phyloP scores from a whole-genome alignment of 352 stramenopile genomes.

The Phytopythium montanum region DNA sequence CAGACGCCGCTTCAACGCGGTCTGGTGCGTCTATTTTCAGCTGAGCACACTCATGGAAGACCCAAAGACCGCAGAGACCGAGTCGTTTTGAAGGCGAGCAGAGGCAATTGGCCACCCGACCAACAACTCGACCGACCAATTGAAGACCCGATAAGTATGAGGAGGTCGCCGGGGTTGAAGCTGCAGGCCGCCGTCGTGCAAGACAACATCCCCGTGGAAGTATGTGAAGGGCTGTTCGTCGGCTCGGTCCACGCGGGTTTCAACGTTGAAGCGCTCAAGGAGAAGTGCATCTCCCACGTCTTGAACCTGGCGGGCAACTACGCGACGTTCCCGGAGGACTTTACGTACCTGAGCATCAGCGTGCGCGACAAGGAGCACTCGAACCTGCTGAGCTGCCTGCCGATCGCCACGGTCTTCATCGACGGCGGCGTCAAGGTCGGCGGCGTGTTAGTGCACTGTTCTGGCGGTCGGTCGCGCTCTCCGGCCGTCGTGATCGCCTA shows the following conservation, averaged over 20 bases:
- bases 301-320: conserved; percentile 84
- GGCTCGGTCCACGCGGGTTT: conserved; percentile 87
- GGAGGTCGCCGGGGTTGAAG: conserved; percentile 48
- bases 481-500: conserved; percentile 76
- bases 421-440: conserved; percentile 56
- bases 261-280: conserved; percentile 79
- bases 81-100: neutral
- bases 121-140: neutral
- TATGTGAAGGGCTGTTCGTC: conserved; percentile 70
- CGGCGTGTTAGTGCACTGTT: conserved; percentile 82
- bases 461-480: conserved; percentile 78
- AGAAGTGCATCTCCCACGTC: conserved; percentile 75
- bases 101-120: neutral
- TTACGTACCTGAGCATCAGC: conserved; percentile 88
- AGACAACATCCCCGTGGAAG: conserved; percentile 80
- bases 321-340: conserved; percentile 85
- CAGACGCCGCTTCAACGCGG: neutral
- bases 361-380: conserved; percentile 89
- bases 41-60: neutral
- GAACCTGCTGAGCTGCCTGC: conserved; percentile 85
- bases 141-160: conserved; percentile 20
- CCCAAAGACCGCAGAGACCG: too few relatives aligned
- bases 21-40: conserved; percentile 5
- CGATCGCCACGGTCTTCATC: conserved; percentile 77
- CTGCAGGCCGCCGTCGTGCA: conserved; percentile 71